phyloP scores from a whole-genome alignment of 75 land plant genomes.

The Picea sitchensis region DNA sequence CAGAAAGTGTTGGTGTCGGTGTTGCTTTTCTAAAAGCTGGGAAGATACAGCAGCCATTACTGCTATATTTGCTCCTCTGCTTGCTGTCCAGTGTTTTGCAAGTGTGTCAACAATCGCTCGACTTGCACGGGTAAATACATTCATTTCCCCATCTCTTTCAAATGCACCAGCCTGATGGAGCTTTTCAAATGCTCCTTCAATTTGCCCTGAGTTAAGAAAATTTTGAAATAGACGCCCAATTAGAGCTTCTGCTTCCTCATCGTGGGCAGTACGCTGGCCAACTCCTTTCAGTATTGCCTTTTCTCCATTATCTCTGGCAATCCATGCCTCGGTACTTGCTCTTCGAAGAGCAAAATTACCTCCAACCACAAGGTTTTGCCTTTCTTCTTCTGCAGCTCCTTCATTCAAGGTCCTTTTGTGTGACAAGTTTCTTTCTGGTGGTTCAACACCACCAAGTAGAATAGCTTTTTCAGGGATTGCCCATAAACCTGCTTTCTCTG shows the following conservation, averaged over 20 bases:
- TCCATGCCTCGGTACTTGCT: conserved; percentile 49
- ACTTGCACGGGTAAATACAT: conserved; percentile 84
- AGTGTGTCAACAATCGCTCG: conserved; percentile 88
- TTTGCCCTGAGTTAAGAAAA: conserved; percentile 62
- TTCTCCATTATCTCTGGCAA: conserved; percentile 24
- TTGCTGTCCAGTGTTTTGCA: conserved; percentile 96
- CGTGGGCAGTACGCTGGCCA: conserved; percentile 42
- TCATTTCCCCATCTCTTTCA: conserved; percentile 83
- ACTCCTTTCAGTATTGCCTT: conserved; percentile 14
- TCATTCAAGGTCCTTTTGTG: conserved; percentile 63
- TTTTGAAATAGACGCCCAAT: conserved; percentile 72
- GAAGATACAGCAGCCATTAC: conserved; percentile 71
- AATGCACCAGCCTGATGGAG: conserved; percentile 77
- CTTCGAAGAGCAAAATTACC: conserved; percentile 39
- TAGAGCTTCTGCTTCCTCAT: conserved; percentile 91
- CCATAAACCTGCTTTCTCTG: conserved; percentile 96
- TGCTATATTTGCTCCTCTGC: conserved; percentile 73
- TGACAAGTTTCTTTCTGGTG: conserved; percentile 72
- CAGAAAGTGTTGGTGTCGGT: conserved; percentile 83
- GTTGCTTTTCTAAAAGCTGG: conserved; percentile 83
- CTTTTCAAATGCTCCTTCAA: conserved; percentile 68
- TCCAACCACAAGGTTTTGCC: conserved; percentile 33
- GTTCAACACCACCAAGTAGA: conserved; percentile 76
- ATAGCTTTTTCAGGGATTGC: conserved; percentile 91
- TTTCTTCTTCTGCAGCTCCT: conserved; percentile 54